Percentiles rank a stretch among this genome's conserved stretches.
Evolutionary conservation across 2,329 filamentous ascomycete species (phyloP).

Genomic region (Dothistroma septosporum): DNA sequence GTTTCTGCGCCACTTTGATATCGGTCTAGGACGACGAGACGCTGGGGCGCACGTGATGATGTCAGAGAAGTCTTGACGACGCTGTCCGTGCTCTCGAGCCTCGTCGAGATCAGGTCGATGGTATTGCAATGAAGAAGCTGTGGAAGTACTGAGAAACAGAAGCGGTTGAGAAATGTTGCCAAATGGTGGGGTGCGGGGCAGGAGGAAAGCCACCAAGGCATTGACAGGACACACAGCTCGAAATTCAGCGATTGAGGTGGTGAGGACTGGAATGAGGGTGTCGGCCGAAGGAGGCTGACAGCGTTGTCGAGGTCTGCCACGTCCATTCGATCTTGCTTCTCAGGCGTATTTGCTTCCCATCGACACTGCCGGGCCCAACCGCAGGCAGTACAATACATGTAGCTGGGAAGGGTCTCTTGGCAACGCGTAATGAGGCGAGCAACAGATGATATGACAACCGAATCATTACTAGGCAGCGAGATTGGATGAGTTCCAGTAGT

Average conservation of each 20-base stretch:
- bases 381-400: neutral
- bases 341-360: neutral
- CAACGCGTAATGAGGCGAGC: conserved; percentile 1
- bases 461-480: neutral
- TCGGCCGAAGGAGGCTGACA: neutral
- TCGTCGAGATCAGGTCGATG: neutral
- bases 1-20: conserved; percentile 15
- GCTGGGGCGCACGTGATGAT: neutral
- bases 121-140: neutral
- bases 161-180: neutral
- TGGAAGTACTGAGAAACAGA: neutral
- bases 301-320: neutral
- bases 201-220: neutral
- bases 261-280: neutral
- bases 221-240: neutral
- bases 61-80: neutral
- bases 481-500: neutral
- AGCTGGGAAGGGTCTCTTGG: neutral
- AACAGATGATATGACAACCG: neutral
- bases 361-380: neutral
- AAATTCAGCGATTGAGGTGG: neutral
- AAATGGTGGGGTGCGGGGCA: neutral
- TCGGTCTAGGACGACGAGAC: neutral
- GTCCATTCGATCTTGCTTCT: neutral
- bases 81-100: neutral